Evolutionary conservation across 805 yeast species (phyloP).

Genomic region (Kazachstania kunashirensis): DNA sequence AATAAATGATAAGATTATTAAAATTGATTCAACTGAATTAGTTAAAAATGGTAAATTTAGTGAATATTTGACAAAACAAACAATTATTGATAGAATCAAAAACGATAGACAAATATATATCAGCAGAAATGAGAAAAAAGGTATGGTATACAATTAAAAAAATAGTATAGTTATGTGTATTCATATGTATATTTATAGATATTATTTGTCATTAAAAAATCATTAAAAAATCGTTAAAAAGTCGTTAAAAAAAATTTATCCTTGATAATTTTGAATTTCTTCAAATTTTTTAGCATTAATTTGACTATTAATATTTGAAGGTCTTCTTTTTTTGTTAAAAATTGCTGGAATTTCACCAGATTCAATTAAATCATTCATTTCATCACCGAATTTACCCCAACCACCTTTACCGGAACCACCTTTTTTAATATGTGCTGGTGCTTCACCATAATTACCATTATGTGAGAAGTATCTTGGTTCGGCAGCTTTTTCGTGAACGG

Average conservation of each 20-base stretch:
- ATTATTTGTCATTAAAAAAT: neutral
- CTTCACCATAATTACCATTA: slow-evolving; percentile 57
- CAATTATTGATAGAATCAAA: slow-evolving; percentile 68
- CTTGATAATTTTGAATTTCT: slow-evolving; percentile 6
- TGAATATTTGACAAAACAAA: slow-evolving; percentile 56
- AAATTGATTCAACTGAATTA: slow-evolving; percentile 34
- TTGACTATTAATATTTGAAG: slow-evolving; percentile 36
- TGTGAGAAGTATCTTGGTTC: slow-evolving; percentile 71
- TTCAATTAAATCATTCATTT: slow-evolving; percentile 51
- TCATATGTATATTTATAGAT: neutral
- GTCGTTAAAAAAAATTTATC: neutral
- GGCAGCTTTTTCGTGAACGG: slow-evolving; percentile 46
- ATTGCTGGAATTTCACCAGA: slow-evolving; percentile 46
- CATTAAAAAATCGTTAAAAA: neutral
- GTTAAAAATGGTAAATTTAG: slow-evolving; percentile 45
- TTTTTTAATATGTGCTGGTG: slow-evolving; percentile 72
- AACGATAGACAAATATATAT: slow-evolving; percentile 60
- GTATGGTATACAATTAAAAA: slow-evolving; percentile 35
- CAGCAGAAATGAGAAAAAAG: slow-evolving; percentile 80
- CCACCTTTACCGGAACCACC: slow-evolving; percentile 79
- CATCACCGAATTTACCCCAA: slow-evolving; percentile 83
- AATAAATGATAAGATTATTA: slow-evolving; percentile 3
- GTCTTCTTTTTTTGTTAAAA: slow-evolving; percentile 39
- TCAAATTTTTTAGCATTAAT: slow-evolving; percentile 34
- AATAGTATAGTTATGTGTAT: neutral